Percentiles rank a stretch among this genome's conserved stretches.
Conservation (phyloP, 1,284 basidiomycete genomes). For the Athelia psychrophila region DNA sequence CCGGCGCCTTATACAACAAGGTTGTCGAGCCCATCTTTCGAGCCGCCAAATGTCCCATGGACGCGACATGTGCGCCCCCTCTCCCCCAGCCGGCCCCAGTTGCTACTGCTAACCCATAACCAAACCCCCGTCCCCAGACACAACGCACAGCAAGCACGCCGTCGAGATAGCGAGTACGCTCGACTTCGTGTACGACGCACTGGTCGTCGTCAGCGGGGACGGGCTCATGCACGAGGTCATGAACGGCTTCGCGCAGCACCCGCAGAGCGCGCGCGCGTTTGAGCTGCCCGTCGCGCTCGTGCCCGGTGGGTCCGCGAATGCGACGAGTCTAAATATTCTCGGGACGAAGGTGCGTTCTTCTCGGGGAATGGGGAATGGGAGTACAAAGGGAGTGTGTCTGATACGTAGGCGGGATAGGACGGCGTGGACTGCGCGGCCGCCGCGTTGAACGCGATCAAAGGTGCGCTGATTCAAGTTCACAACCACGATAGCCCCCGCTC, state of each 20-base stretch:
- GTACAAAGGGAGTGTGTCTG: too few species aligned
- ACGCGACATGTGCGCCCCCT: slow-evolving; percentile 53
- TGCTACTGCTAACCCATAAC: not conserved
- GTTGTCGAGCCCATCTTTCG: slow-evolving; percentile 79
- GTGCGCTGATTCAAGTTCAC: too few species aligned
- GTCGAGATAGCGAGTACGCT: slow-evolving; percentile 65
- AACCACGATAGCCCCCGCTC: too few species aligned
- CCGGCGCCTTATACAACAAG: slow-evolving; percentile 54
- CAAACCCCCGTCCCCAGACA: slow-evolving; percentile 54
- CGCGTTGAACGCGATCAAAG: slow-evolving; percentile 87
- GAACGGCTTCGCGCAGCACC: slow-evolving; percentile 84
- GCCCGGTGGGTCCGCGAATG: slow-evolving; percentile 88
- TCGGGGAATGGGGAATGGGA: too few species aligned
- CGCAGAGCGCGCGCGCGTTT: slow-evolving; percentile 70
- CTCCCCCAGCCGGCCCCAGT: slow-evolving; percentile 5
- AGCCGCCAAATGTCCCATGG: slow-evolving; percentile 70
- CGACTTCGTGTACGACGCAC: slow-evolving; percentile 61
- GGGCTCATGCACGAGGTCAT: slow-evolving; percentile 90
- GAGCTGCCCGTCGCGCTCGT: slow-evolving; percentile 80
- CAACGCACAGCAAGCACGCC: slow-evolving; percentile 73
- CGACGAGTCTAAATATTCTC: slow-evolving; percentile 69
- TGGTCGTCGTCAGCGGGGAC: slow-evolving; percentile 88
- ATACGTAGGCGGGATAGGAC: slow-evolving; percentile 46
- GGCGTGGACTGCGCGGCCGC: slow-evolving; percentile 76
- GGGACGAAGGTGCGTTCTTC: slow-evolving; percentile 52